phyloP scores from a whole-genome alignment of 1,139 yeast genomes.

The Yarrowia galli region DNA sequence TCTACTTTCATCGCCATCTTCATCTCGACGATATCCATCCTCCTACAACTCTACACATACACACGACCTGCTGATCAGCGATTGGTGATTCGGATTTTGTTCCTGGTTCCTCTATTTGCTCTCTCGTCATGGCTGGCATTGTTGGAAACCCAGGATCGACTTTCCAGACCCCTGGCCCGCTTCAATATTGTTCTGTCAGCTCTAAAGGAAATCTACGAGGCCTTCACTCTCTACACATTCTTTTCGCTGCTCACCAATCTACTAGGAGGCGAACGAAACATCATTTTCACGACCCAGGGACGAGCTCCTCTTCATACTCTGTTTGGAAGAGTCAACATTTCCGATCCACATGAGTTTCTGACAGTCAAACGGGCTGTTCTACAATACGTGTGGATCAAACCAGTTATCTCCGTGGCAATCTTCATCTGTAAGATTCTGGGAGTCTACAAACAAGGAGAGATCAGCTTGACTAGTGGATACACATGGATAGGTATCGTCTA shows the following conservation, averaged over 20 bases:
- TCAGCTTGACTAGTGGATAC: slow-evolving; percentile 60
- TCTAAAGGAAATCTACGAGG: slow-evolving; percentile 87
- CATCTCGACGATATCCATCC: slow-evolving; percentile 58
- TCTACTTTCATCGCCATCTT: slow-evolving; percentile 50
- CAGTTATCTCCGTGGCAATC: slow-evolving; percentile 68
- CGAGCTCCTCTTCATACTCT: slow-evolving; percentile 71
- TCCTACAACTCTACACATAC: slow-evolving; percentile 69
- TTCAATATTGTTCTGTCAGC: slow-evolving; percentile 68
- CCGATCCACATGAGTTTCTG: slow-evolving; percentile 83
- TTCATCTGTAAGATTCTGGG: slow-evolving; percentile 62
- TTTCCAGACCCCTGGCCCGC: background rate
- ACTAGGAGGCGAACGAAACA: slow-evolving; percentile 90
- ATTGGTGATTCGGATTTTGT: slow-evolving; percentile 78
- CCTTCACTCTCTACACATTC: slow-evolving; percentile 93
- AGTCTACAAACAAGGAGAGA: slow-evolving; percentile 56
- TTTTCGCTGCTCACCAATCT: slow-evolving; percentile 80
- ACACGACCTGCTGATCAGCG: slow-evolving; percentile 91
- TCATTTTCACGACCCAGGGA: slow-evolving; percentile 76
- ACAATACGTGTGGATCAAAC: slow-evolving; percentile 96
- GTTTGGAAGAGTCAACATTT: slow-evolving; percentile 61
- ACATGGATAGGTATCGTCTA: slow-evolving; percentile 75
- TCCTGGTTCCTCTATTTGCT: slow-evolving; percentile 55
- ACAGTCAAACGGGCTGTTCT: slow-evolving; percentile 82
- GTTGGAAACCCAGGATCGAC: slow-evolving; percentile 44
- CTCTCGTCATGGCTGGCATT: slow-evolving; percentile 65